Evolutionary conservation across 768 basidiomycete genomes (phyloP).

Genomic region (Auricularia sp.): DNA sequence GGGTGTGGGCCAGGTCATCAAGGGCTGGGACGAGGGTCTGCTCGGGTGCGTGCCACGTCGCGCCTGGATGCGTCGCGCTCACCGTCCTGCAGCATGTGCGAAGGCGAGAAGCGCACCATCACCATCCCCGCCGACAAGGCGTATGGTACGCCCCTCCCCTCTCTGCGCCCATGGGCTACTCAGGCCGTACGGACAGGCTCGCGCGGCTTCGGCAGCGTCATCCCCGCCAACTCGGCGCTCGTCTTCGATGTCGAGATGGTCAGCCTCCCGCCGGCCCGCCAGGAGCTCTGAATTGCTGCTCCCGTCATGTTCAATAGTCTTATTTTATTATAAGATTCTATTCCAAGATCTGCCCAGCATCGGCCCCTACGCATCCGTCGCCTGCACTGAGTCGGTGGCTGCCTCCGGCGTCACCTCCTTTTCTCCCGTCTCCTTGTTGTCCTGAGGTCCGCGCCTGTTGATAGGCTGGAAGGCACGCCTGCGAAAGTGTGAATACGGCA

Average conservation of each 20-base stretch:
- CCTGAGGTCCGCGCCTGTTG: no score
- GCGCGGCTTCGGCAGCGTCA: conserved; percentile 65
- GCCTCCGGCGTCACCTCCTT: no score
- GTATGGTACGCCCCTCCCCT: conserved; percentile 47
- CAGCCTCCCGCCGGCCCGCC: conserved; percentile 41
- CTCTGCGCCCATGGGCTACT: background rate
- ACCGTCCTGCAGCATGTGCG: conserved; percentile 56
- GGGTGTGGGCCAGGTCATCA: conserved; percentile 71
- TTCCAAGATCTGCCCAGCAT: no score
- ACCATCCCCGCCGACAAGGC: conserved; percentile 75
- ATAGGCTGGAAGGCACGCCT: no score
- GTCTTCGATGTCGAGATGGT: conserved; percentile 83
- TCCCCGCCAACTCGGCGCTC: conserved; percentile 70
- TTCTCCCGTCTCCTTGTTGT: no score
- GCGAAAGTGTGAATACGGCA: background rate
- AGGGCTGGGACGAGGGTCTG: conserved; percentile 79
- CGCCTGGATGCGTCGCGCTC: background rate
- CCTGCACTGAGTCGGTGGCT: no score
- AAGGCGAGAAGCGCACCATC: conserved; percentile 78
- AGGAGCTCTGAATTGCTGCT: conserved; percentile 41
- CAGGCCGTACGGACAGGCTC: conserved; percentile 35
- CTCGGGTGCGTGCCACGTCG: conserved; percentile 23
- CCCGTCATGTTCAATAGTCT: background rate
- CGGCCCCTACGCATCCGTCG: no score
- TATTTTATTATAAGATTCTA: background rate